These are phyloP conservation scores for Cladorrhinum samala DNA, from an alignment of 495 filamentous ascomycete species.

Conservation along the genomic window DNA sequence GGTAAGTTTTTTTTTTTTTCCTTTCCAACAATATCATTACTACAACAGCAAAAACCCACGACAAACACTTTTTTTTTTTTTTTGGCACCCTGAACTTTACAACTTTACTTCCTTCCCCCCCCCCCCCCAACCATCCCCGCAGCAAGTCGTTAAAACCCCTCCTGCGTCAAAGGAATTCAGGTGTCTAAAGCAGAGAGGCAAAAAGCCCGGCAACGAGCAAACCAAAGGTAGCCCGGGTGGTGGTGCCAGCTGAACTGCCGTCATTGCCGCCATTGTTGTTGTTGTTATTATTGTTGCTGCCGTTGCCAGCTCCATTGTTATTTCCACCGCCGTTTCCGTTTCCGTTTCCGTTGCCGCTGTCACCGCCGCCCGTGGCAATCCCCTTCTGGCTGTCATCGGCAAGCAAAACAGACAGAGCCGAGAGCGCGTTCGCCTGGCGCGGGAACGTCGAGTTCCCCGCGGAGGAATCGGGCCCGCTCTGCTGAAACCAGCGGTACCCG, in stretches of 20 bases:
- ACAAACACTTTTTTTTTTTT: no score
- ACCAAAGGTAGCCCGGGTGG: neutral
- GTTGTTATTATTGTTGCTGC: no score
- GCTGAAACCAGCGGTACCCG: constrained; percentile 50
- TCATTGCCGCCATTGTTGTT: neutral
- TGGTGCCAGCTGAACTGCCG: neutral
- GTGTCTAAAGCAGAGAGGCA: neutral
- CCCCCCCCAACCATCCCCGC: no score
- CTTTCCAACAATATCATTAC: no score
- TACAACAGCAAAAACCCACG: no score
- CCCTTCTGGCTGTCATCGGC: constrained; percentile 23
- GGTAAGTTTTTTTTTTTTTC: no score
- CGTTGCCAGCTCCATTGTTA: neutral
- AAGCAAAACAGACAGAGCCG: constrained; percentile 52
- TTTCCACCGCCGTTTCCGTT: neutral
- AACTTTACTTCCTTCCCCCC: no score
- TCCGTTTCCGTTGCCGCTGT: neutral
- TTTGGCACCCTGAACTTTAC: no score
- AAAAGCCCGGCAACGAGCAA: neutral
- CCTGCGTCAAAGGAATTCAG: no score
- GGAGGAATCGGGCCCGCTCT: no score
- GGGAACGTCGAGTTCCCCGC: constrained; percentile 50
- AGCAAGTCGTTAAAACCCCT: no score
- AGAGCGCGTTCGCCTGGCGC: constrained; percentile 61
- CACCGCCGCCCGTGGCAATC: constrained; percentile 12